A percentile compares a stretch with the other conserved stretches of the same genome.
Evolutionary conservation across 192 early-diverging fungal species (phyloP).

Genomic region (Coemansia sp.): DNA sequence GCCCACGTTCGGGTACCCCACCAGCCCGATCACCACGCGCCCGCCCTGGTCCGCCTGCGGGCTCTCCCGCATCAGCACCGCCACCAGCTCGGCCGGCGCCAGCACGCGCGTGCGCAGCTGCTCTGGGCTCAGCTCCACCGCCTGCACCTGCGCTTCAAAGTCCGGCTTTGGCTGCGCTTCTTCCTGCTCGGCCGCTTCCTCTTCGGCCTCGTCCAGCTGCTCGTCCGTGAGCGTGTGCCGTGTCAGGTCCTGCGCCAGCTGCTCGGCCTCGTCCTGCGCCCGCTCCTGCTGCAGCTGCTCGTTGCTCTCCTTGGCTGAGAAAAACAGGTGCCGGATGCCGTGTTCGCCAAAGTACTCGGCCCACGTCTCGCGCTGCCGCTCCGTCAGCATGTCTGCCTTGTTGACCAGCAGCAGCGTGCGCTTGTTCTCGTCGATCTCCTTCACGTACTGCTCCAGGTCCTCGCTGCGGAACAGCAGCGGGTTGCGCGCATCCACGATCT

Average conservation of each 20-base stretch:
- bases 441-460: constrained; percentile 90
- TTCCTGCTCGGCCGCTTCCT: constrained; percentile 9
- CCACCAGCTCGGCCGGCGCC: constrained; percentile 66
- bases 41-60: constrained; percentile 51
- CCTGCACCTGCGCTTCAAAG: constrained; percentile 43
- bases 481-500: constrained; percentile 98
- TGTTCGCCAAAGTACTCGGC: constrained; percentile 84
- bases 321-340: constrained; percentile 86
- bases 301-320: constrained; percentile 86
- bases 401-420: constrained; percentile 90
- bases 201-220: constrained; percentile 20
- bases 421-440: constrained; percentile 84
- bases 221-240: constrained; percentile 29
- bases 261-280: constrained; percentile 54
- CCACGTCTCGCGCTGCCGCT: constrained; percentile 82
- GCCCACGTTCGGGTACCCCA: constrained; percentile 99
- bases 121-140: constrained; percentile 25
- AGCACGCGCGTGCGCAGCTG: constrained; percentile 61
- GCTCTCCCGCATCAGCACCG: constrained; percentile 58
- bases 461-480: constrained; percentile 85
- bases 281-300: constrained; percentile 69
- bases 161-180: constrained; percentile 1
- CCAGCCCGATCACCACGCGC: constrained; percentile 88
- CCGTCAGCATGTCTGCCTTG: constrained; percentile 97
- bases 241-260: constrained; percentile 35